Conservation (phyloP, 2,329 filamentous ascomycete genomes). For the Sporothrix globosa region DNA sequence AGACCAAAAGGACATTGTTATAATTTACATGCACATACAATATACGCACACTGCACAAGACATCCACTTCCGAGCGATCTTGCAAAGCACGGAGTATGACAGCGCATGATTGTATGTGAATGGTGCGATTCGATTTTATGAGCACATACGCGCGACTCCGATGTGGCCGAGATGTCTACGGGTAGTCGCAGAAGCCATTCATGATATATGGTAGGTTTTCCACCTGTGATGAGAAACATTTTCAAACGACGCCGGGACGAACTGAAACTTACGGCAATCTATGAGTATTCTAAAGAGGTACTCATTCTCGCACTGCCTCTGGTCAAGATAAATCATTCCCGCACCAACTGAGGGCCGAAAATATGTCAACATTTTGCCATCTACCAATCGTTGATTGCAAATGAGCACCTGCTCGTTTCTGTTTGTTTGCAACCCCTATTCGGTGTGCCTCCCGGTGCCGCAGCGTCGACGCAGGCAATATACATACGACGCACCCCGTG, state of each 20-base stretch:
- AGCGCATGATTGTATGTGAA: not conserved
- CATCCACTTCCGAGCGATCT: too few relatives aligned
- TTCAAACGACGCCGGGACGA: not conserved
- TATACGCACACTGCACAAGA: too few relatives aligned
- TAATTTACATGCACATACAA: not conserved
- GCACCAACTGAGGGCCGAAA: not conserved
- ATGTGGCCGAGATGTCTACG: not conserved
- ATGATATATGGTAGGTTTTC: too few relatives aligned
- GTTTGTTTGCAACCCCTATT: not conserved
- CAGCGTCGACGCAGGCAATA: constrained; percentile 14
- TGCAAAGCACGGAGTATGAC: too few relatives aligned
- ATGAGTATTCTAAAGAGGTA: not conserved
- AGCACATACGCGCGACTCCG: not conserved
- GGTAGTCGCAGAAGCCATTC: not conserved
- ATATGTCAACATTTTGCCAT: not conserved
- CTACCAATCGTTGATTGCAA: not conserved
- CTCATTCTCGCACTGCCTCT: not conserved
- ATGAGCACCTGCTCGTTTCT: not conserved
- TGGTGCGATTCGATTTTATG: not conserved
- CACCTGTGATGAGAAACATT: not conserved
- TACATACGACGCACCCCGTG: constrained; percentile 8
- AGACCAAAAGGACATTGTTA: not conserved
- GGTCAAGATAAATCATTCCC: not conserved
- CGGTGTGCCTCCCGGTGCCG: constrained; percentile 3
- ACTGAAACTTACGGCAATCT: not conserved